Base-by-base conservation (phyloP, 192 early-diverging fungal genomes). In the Umbelopsis isabellina region DNA sequence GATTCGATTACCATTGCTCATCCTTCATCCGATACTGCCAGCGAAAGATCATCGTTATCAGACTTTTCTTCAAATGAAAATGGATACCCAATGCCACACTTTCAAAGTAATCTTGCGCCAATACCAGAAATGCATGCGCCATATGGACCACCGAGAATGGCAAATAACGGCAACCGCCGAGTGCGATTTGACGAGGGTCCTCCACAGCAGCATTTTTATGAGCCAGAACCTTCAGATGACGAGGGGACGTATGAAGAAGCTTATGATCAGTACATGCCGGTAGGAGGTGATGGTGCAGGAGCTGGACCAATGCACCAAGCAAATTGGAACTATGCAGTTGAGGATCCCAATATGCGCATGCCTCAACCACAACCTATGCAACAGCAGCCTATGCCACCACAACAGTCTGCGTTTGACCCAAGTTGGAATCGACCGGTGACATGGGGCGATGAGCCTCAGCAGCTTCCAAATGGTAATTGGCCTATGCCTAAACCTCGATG, bases 401-500 rank as follows among this genome's bases (percentile, higher is more conserved):
- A 61, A 35, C 55, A 25, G 7, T 25, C 55, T 15, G 25, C 13
- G 7, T 61, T 61, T 18, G 55, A 61, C 18, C 55, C 55, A 35
- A 35, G 55, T 12, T 61, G 55, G 55, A 61, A 61, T 33, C 25
- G 55, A 35, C 55, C 55, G 3, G 55, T 61, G 13, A 25, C 30
- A 27, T 61, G 55, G 55, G 25, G 13, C 10, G 55, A 61, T 5
- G 55, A 61, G 12, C 55, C 55, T n/a, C 55, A 61, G 15, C 55
- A 61, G 30, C 25, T 61, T 15, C 55, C 55, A 12, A 61, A 61
- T 35, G 55, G 55, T 3, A 61, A 61, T 30, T 61, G 55, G 55
- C 55, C 55, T 11, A 61, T 61, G 55, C 55, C 55, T 4, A 61
- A 61, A 35, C 55, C 55, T 27, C 55, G 55, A 7, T 61, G 55